Evolutionary conservation across 768 basidiomycete species (phyloP).

Genomic region (Phlebiopsis gigantea): DNA sequence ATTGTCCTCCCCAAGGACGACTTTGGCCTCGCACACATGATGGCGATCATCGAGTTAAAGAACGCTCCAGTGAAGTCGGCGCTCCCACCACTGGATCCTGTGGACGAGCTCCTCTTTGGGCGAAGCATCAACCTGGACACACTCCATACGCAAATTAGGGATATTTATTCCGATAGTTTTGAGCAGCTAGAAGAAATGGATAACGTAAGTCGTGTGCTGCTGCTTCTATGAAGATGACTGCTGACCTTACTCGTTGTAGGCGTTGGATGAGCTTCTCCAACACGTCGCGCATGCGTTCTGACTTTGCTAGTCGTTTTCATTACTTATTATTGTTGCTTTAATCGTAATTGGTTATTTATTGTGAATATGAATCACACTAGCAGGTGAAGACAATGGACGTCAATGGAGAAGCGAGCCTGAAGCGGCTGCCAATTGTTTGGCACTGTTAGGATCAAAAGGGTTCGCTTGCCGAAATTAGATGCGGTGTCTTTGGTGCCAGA

Average conservation of each 20-base stretch:
- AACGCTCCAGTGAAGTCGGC: constrained; percentile 32
- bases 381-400: neutral
- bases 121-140: constrained; percentile 50
- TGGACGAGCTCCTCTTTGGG: constrained; percentile 74
- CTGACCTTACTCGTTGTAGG: constrained; percentile 12
- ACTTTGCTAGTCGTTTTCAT: neutral
- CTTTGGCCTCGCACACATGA: constrained; percentile 82
- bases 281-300: constrained; percentile 18
- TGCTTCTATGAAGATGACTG: neutral
- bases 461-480: neutral
- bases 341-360: neutral
- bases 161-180: constrained; percentile 66
- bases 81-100: constrained; percentile 46
- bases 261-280: constrained; percentile 24
- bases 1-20: constrained; percentile 66
- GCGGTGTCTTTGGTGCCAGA: neutral
- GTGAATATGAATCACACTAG: neutral
- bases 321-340: constrained; percentile 9
- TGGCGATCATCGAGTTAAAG: constrained; percentile 77
- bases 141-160: constrained; percentile 66
- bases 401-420: too few species aligned
- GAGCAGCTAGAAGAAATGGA: constrained; percentile 78
- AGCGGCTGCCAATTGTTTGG: neutral
- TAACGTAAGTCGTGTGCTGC: constrained; percentile 47
- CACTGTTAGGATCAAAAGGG: neutral